Base-by-base conservation (phyloP, 495 filamentous ascomycete species). In the Alectoria sarmentosa region DNA sequence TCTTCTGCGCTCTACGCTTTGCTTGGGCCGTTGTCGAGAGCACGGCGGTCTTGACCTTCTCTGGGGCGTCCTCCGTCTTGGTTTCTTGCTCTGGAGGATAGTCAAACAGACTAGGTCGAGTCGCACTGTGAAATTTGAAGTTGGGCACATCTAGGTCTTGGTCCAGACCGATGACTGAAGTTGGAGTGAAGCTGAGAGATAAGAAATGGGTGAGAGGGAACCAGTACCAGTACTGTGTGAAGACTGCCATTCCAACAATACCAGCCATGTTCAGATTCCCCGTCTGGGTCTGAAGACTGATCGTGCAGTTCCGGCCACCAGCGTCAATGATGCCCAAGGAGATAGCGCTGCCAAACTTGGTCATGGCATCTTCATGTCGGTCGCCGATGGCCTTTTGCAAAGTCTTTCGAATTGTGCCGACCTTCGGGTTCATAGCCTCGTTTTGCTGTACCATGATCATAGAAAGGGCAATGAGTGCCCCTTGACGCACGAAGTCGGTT, bases 141-240 rank as follows among this genome's bases (percentile, higher is more conserved):
- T 83, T 86, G n/a, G 95, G 92, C 44, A 96, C 88, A 67, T 96
- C 91, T 5, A 99, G 82, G 70, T 96, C 90, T 72, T 93, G 86
- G 73, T 98, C 92, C 28, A 99, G 85, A 57, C 88, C 93, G 64
- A 97, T 96, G 70, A 99, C 90, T 2, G 92, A 89, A 13, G 95
- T 98, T 0, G 95, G 95, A 11, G 89, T 88, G 73, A 98, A 97
- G 72, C 89, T 91, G 66, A 98, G 81, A 1, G 92, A 93, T 28
- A 99, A 76, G 85, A 99, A 99, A 76, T 98, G 95, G 32, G 94
- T 96, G 69, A 97, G 86, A 57, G 95, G 95, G 85, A 99, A 99
- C 95, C 95, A 99, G 78, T 99, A 99, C 95, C 95, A 99, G 78
- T 99, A 99, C 75, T 99, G 95, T 10, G 91, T 94, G 78, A 99